phyloP scores from a whole-genome alignment of 371 early-diverging fungal genomes.

The Mortierella sp. region DNA sequence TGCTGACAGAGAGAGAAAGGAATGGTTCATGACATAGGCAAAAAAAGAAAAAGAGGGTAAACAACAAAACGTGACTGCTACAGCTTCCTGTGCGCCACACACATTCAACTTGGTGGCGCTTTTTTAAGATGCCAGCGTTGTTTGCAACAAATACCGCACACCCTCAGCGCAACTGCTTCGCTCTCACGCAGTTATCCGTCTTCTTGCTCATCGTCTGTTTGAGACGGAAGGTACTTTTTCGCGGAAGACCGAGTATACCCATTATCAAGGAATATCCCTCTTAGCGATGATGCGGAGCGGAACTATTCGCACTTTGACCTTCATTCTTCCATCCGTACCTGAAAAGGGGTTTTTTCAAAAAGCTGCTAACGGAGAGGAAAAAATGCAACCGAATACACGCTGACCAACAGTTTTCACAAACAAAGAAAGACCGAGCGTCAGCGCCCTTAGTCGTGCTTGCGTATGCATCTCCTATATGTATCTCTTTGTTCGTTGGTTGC shows the following conservation, averaged over 20 bases:
- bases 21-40: neutral
- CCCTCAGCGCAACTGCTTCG: too few relatives aligned
- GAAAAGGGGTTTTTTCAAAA: neutral
- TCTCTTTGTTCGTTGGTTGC: neutral
- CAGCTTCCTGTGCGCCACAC: too few relatives aligned
- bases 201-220: too few relatives aligned
- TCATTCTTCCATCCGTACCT: neutral
- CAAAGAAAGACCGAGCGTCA: neutral
- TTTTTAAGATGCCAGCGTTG: too few relatives aligned
- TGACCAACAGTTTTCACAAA: conserved; percentile 1
- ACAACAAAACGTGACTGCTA: conserved; percentile 15
- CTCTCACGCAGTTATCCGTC: too few relatives aligned
- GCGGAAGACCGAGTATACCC: too few relatives aligned
- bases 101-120: too few relatives aligned
- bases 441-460: neutral
- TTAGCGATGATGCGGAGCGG: too few relatives aligned
- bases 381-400: neutral
- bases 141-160: too few relatives aligned
- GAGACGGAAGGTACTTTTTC: too few relatives aligned
- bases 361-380: neutral
- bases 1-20: neutral
- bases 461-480: neutral
- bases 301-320: neutral
- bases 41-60: conserved; percentile 6
- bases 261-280: too few relatives aligned